Base-by-base conservation (phyloP, 768 basidiomycete species). In the Leccinellum albellum region DNA sequence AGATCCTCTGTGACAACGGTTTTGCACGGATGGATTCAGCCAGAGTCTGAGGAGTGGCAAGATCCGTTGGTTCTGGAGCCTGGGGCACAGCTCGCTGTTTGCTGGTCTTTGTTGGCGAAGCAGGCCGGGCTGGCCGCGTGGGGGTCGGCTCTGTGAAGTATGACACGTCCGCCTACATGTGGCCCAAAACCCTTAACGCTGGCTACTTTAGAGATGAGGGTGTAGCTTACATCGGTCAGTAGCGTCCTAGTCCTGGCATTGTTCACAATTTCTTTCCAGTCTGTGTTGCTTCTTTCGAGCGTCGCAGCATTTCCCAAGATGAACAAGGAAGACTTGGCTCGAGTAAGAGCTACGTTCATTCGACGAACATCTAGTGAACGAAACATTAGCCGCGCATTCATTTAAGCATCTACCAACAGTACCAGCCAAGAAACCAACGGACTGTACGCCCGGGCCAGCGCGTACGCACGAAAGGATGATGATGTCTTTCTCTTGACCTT, bases 341-440 rank as follows among this genome's bases (percentile, higher is more conserved):
- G 86, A n/a, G 96, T 99, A 24, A 99, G 75, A 28, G 95, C 95
- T n/a, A 99, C 96, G 71, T 99, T 98, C 91, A 98, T 96, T 45
- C 96, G 87, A 45, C 95, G 86, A 21, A 79, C 70, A 70, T 96
- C 90, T 85, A 56, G 33, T 14, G 47, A 28, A 33, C 15, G 4
- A 10, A 42, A 26, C 55, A 33, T 63, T 14, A 64, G 54, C 35
- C 17, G 32, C 2, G 15, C 53, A 13, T 52, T 46, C 37, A 15
- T 50, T 20, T 10, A 53, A 29, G 50, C 44, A 28, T 57, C 37
- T 7, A 61, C 17, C 28, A 26, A 40, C 42, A 68, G 44, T 62
- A 87, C 91, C 94, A 62, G 85, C 81, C 64, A 98, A 80, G 78
- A 98, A 98, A 57, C 97, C 97, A 54, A 98, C 84, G 0, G 77